Evolutionary conservation across 306 rosid species (phyloP).

Genomic region (Malus sylvestris): DNA sequence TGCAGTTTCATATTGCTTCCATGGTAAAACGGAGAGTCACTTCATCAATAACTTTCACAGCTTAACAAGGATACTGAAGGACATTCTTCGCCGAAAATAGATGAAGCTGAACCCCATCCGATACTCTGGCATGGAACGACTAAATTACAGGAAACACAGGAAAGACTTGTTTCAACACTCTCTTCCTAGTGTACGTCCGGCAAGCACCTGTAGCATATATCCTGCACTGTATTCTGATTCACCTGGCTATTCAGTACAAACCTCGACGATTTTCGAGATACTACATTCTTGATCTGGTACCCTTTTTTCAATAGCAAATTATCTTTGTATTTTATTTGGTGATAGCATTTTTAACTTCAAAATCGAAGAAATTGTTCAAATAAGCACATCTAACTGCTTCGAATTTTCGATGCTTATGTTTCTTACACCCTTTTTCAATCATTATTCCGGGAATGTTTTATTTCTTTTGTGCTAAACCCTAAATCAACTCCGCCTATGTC

Average conservation of each 20-base stretch:
- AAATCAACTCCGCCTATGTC: no score
- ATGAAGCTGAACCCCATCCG: background rate
- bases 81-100: background rate
- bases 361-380: background rate
- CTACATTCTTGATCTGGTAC: background rate
- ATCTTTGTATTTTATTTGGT: background rate
- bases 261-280: background rate
- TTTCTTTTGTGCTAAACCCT: background rate
- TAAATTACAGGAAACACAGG: background rate
- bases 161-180: background rate
- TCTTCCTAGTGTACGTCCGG: background rate
- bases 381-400: no score
- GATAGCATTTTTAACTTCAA: background rate
- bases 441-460: no score
- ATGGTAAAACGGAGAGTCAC: background rate
- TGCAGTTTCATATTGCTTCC: constrained; percentile 17
- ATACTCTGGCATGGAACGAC: background rate
- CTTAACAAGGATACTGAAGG: background rate
- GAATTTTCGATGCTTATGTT: background rate
- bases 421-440: background rate
- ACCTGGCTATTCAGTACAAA: background rate
- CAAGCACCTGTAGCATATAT: constrained; percentile 4
- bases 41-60: background rate
- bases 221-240: background rate
- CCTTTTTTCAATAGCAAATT: background rate